Conservation (phyloP, 352 stramenopile species). For the Globisporangium abappressorium region DNA sequence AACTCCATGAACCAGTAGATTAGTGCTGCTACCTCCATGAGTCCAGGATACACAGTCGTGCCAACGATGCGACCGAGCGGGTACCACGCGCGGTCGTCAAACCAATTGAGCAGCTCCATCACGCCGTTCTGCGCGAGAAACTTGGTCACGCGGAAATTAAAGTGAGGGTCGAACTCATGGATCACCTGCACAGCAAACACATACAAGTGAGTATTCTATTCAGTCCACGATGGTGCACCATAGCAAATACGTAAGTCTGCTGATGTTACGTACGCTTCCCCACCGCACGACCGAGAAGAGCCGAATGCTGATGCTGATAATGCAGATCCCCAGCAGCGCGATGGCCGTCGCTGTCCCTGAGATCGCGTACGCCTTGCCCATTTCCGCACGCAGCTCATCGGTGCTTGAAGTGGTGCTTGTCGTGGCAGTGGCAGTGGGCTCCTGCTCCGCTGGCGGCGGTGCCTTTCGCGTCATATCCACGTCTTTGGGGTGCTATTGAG, state of each 20-base stretch:
- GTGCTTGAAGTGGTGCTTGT: not conserved
- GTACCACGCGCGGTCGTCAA: slow-evolving; percentile 96
- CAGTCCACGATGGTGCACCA: not conserved
- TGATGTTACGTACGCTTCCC: slow-evolving; percentile 62
- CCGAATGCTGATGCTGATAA: slow-evolving; percentile 87
- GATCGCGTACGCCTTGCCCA: slow-evolving; percentile 10
- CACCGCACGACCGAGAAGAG: slow-evolving; percentile 91
- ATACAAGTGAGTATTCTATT: not conserved
- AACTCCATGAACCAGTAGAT: slow-evolving; percentile 76
- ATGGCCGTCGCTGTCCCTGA: slow-evolving; percentile 28
- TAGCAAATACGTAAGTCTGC: not conserved
- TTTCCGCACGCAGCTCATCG: not conserved
- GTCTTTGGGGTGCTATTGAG: not conserved
- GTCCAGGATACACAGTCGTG: slow-evolving; percentile 91
- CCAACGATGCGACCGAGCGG: slow-evolving; percentile 91
- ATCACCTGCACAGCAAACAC: slow-evolving; percentile 56
- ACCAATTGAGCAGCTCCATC: slow-evolving; percentile 96
- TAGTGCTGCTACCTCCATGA: slow-evolving; percentile 83
- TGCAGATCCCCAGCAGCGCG: slow-evolving; percentile 81
- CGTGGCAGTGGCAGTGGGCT: not conserved
- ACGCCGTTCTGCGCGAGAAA: slow-evolving; percentile 89
- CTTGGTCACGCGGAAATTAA: slow-evolving; percentile 99
- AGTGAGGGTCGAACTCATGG: slow-evolving; percentile 95
- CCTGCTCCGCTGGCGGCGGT: not conserved
- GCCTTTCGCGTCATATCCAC: not conserved